Evolutionary conservation across 2,329 filamentous ascomycete species (phyloP).

Genomic region (Daldinia sp.): DNA sequence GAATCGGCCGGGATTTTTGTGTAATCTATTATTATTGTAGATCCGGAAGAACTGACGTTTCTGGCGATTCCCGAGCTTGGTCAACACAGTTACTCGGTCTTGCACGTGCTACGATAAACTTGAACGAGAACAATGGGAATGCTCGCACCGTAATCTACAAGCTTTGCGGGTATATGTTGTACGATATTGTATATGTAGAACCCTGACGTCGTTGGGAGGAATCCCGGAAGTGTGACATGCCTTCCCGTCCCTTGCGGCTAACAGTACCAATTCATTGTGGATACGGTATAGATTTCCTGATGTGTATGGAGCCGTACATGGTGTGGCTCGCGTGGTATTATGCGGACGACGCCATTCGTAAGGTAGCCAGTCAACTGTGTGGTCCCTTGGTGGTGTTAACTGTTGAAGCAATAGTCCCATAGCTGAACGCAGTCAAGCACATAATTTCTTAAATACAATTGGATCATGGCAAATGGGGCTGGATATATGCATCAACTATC

Average conservation of each 20-base stretch:
- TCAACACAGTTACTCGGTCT: conserved; percentile 11
- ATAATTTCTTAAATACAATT: not conserved
- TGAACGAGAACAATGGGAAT: conserved; percentile 7
- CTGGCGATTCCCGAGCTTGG: conserved; percentile 23
- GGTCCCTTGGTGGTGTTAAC: not conserved
- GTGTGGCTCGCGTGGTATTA: conserved; percentile 31
- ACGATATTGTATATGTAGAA: not conserved
- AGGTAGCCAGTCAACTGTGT: conserved; percentile 14
- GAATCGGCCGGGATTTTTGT: conserved; percentile 18
- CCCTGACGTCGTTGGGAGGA: conserved; percentile 14
- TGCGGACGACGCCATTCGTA: conserved; percentile 17
- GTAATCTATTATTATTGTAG: conserved; percentile 17
- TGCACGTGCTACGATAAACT: conserved; percentile 11
- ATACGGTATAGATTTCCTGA: conserved; percentile 27
- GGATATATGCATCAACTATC: not conserved
- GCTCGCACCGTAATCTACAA: conserved; percentile 26
- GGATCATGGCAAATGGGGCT: not conserved
- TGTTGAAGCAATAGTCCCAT: not conserved
- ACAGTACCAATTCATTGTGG: conserved; percentile 25
- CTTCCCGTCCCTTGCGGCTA: conserved; percentile 10
- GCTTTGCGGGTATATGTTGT: conserved; percentile 9
- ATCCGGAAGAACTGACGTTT: conserved; percentile 29
- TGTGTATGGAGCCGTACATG: conserved; percentile 5
- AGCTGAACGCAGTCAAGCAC: conserved; percentile 1
- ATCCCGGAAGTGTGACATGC: conserved; percentile 17